Evolutionary conservation across 169 alveolate species (phyloP).

Genomic region (Plasmodium gallinaceum): DNA sequence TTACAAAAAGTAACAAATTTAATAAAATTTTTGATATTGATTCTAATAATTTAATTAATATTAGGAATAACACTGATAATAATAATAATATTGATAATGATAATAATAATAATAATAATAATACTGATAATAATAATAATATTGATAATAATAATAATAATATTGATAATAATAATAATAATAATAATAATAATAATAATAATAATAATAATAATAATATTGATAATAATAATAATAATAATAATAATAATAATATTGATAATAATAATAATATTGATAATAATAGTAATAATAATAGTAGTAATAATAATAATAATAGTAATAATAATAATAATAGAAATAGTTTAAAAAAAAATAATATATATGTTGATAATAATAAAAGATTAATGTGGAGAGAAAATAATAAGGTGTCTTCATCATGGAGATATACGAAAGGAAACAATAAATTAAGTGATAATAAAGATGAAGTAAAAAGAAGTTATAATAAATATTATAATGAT

Average conservation of each 20-base stretch:
- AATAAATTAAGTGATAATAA: background rate
- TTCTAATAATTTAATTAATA: background rate
- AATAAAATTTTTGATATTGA: conserved; percentile 5
- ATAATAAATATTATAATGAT: conserved; percentile 13
- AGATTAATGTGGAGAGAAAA: conserved; percentile 17
- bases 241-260: background rate
- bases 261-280: too few relatives aligned
- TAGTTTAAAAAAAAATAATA: background rate
- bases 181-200: background rate
- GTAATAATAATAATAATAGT: background rate
- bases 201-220: background rate
- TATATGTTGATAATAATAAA: conserved; percentile 1
- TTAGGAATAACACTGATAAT: background rate
- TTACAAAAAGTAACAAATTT: conserved; percentile 15
- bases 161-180: background rate
- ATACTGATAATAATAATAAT: background rate
- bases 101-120: background rate
- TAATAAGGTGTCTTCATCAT: background rate
- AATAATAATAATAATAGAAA: background rate
- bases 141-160: background rate
- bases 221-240: conserved; percentile 12
- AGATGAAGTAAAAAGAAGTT: conserved; percentile 3
- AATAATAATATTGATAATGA: background rate
- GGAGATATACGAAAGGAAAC: conserved; percentile 4
- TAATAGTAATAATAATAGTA: background rate